phyloP scores from a whole-genome alignment of 2,329 filamentous ascomycete species.

The Tolypocladium ovalisporum region DNA sequence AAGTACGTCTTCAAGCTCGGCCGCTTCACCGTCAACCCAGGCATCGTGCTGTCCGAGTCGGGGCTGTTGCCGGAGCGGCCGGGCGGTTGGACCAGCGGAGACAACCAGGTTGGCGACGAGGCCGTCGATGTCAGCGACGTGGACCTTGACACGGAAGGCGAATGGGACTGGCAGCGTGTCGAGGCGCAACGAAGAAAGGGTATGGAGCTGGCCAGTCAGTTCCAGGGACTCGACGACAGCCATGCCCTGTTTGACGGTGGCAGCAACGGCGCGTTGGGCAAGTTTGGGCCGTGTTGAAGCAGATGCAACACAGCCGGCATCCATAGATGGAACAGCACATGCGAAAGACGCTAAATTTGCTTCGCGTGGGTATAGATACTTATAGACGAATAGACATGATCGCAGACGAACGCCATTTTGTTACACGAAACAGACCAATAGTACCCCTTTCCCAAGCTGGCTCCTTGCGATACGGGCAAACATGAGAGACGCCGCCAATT shows the following conservation, averaged over 20 bases:
- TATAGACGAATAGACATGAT: neutral
- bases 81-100: constrained; percentile 46
- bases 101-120: constrained; percentile 28
- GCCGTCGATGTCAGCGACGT: constrained; percentile 25
- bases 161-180: constrained; percentile 48
- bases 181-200: constrained; percentile 45
- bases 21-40: constrained; percentile 73
- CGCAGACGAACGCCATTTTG: neutral
- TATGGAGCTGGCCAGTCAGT: constrained; percentile 42
- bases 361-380: neutral
- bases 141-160: constrained; percentile 20
- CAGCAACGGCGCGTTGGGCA: constrained; percentile 37
- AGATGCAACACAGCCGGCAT: neutral
- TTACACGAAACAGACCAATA: neutral
- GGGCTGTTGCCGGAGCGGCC: constrained; percentile 66
- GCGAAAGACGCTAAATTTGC: neutral
- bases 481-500: neutral
- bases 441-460: neutral
- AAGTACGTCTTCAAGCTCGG: constrained; percentile 81
- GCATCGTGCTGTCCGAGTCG: constrained; percentile 59
- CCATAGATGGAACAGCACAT: neutral
- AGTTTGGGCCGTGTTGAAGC: constrained; percentile 30
- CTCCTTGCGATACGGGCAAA: neutral
- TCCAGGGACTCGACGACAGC: constrained; percentile 44
- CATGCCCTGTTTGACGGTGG: constrained; percentile 43